Base-by-base conservation (phyloP, 169 alveolate genomes). In the Plasmodium berghei region DNA sequence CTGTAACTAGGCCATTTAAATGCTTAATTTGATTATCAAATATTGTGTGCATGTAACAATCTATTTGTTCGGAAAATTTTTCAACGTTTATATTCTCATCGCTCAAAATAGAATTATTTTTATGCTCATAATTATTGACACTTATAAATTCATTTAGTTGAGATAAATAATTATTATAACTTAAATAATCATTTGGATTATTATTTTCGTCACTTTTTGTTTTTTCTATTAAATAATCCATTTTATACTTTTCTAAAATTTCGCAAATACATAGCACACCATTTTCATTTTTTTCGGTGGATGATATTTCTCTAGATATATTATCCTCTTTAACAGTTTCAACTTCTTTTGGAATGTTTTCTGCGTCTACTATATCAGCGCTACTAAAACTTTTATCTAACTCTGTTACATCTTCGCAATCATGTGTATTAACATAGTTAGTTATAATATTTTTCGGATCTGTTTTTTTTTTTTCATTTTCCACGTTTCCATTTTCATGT, bases 11-110 rank as follows among this genome's bases (percentile, higher is more conserved):
- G 52, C 52, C 45, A 26, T 77, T 66, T 24, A 77, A 56, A 16
- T 77, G 52, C 26, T 52, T 62, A 63, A 77, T 67, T 18, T 77
- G 89, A 14, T 77, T 77, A 20, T 77, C 45, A 58, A 49, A 77
- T 9, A 45, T 42, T 42, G 48, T 20, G 12, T 64, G 77, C 89
- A 77, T 77, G 12, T 49, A 77, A 40, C 9, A 4, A n/a, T 77
- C 69, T 20, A 77, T 77, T 28, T 77, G 46, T 9, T 64, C 42
- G 6, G 89, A 77, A 24, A 64, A 63, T 1, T 24, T 22, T n/a
- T 64, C 80, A 10, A 59, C 72, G 16, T 67, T 56, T 59, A 64
- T 70, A 56, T 40, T 40, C 1, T 64, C 69, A 26, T 52, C 71
- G 22, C 8, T 9, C 12, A 18, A 10, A 63, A 42, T 45, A n/a